These are phyloP conservation scores for Lathyrus sativus DNA, from an alignment of 306 rosid genomes.

Conservation along the genomic window DNA sequence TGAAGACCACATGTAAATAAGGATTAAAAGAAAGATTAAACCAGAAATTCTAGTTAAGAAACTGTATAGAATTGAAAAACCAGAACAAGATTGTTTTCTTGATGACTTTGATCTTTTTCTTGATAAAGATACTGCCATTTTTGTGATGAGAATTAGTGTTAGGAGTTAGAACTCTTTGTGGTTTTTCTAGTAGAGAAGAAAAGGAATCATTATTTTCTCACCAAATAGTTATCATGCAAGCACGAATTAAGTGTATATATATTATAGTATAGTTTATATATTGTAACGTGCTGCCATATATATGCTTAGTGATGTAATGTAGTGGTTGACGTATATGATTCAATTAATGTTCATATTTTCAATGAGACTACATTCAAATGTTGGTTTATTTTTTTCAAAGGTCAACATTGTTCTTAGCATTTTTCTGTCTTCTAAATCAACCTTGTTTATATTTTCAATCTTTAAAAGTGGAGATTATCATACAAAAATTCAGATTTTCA, in stretches of 20 bases:
- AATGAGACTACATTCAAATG: conserved; percentile 16
- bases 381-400: conserved; percentile 2
- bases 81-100: conserved; percentile 39
- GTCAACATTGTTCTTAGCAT: background rate
- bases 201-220: conserved; percentile 13
- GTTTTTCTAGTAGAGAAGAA: conserved; percentile 38
- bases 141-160: conserved; percentile 23
- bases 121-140: conserved; percentile 54
- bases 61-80: conserved; percentile 34
- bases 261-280: conserved; percentile 8
- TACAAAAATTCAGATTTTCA: background rate
- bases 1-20: conserved; percentile 67
- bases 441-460: background rate
- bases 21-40: conserved; percentile 49
- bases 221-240: conserved; percentile 50
- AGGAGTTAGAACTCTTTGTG: conserved; percentile 30
- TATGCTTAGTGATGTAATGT: background rate
- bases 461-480: background rate
- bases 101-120: conserved; percentile 53
- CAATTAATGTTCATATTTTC: background rate
- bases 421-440: background rate
- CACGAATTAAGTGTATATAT: conserved; percentile 42
- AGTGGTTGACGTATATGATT: conserved; percentile 14
- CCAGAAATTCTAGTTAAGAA: conserved; percentile 48
- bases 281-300: conserved; percentile 11